phyloP scores from a whole-genome alignment of 2,329 filamentous ascomycete genomes.

The Zymoseptoria ardabiliae region DNA sequence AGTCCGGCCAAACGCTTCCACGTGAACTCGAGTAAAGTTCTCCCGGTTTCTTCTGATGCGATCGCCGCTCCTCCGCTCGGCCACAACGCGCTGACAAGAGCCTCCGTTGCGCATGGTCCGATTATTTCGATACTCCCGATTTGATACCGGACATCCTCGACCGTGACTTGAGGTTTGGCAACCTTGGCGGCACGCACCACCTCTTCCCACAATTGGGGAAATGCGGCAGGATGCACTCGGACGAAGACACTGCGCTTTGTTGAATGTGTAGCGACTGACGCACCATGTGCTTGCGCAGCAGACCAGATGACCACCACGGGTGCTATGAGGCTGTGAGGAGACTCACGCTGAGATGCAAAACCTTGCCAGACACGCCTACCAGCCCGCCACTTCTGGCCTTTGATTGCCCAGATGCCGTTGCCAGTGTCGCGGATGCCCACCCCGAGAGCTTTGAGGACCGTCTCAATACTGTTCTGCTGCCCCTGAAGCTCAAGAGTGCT shows the following conservation, averaged over 20 bases:
- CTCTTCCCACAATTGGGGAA: slow-evolving; percentile 60
- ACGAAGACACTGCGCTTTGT: slow-evolving; percentile 55
- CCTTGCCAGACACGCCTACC: slow-evolving; percentile 52
- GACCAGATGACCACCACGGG: slow-evolving; percentile 73
- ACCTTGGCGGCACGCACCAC: slow-evolving; percentile 51
- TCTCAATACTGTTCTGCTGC: slow-evolving; percentile 53
- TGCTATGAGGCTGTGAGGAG: slow-evolving; percentile 53
- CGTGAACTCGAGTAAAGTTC: slow-evolving; percentile 35
- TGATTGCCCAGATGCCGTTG: slow-evolving; percentile 50
- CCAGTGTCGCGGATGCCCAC: slow-evolving; percentile 33
- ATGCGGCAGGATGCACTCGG: slow-evolving; percentile 75
- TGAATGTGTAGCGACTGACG: slow-evolving; percentile 18
- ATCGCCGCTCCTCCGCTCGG: slow-evolving; percentile 29
- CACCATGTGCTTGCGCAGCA: slow-evolving; percentile 27
- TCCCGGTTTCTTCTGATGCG: slow-evolving; percentile 31
- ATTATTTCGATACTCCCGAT: slow-evolving; percentile 64
- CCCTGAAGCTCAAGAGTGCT: slow-evolving; percentile 77
- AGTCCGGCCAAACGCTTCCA: slow-evolving; percentile 51
- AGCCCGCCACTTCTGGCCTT: slow-evolving; percentile 63
- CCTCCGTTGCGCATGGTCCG: slow-evolving; percentile 71
- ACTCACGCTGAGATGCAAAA: slow-evolving; percentile 52
- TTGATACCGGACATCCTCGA: slow-evolving; percentile 65
- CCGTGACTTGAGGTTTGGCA: slow-evolving; percentile 53
- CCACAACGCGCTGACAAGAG: slow-evolving; percentile 62
- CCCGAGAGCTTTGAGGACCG: slow-evolving; percentile 59